phyloP scores from a whole-genome alignment of 257 asterid species.

The Ilex aquifolium region DNA sequence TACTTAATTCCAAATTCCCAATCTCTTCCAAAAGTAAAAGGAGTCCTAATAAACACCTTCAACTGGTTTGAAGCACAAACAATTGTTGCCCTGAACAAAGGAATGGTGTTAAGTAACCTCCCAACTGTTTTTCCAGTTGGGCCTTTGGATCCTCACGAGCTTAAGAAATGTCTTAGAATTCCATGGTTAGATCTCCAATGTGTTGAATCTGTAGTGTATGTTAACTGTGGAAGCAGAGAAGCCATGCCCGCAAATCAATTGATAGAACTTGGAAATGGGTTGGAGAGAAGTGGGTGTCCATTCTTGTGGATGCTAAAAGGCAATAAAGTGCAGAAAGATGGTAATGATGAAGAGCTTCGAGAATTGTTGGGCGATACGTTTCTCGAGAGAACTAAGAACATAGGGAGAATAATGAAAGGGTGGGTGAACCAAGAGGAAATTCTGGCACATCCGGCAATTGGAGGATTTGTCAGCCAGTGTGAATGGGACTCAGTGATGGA shows the following conservation, averaged over 20 bases:
- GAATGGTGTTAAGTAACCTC: neutral
- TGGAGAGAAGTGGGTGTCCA: neutral
- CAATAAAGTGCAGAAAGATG: neutral
- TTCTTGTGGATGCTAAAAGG: neutral
- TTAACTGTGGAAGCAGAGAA: constrained; percentile 44
- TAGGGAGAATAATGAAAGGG: constrained; percentile 30
- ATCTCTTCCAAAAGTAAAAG: constrained; percentile 17
- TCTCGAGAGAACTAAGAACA: constrained; percentile 20
- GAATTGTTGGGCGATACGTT: constrained; percentile 26
- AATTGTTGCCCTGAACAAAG: constrained; percentile 17
- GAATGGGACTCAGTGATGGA: constrained; percentile 47
- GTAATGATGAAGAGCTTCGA: constrained; percentile 9
- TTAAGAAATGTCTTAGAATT: constrained; percentile 1
- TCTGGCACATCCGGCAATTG: constrained; percentile 29
- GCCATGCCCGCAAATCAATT: neutral
- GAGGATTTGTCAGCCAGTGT: constrained; percentile 41
- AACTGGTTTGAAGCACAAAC: constrained; percentile 29
- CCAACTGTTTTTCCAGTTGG: constrained; percentile 35
- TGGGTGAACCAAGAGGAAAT: constrained; percentile 45
- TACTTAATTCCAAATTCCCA: constrained; percentile 16
- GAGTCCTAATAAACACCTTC: constrained; percentile 42
- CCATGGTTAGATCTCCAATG: constrained; percentile 48
- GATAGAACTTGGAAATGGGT: neutral
- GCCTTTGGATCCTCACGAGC: constrained; percentile 22
- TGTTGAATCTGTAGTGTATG: constrained; percentile 29